Conservation (phyloP, 345 rosid species). For the Aegle marmelos region DNA sequence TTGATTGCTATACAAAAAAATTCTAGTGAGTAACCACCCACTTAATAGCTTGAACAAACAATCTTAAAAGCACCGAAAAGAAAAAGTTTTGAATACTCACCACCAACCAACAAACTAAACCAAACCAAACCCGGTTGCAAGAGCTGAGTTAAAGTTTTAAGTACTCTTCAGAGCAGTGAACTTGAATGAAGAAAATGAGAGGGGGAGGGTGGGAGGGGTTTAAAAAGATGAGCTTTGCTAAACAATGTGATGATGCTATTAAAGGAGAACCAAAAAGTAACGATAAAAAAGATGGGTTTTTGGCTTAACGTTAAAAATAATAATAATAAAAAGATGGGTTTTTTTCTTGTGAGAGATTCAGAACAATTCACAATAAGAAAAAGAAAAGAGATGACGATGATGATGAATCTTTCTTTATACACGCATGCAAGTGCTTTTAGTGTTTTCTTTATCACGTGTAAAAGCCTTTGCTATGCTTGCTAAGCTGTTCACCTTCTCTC, state of each 20-base stretch:
- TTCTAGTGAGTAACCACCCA: conserved; percentile 11
- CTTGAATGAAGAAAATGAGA: conserved; percentile 6
- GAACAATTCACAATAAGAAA: neutral
- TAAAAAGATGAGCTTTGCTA: conserved; percentile 25
- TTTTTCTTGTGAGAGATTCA: conserved; percentile 12
- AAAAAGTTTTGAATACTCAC: conserved; percentile 30
- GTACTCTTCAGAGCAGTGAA: neutral
- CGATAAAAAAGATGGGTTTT: conserved; percentile 23
- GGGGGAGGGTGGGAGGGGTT: neutral
- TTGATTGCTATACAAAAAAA: conserved; percentile 16
- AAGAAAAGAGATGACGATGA: conserved; percentile 36
- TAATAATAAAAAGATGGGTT: conserved; percentile 17
- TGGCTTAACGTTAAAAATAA: conserved; percentile 14
- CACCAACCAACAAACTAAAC: conserved; percentile 15
- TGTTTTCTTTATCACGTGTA: conserved; percentile 96
- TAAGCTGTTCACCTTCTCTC: too few species aligned
- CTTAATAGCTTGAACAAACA: conserved; percentile 15
- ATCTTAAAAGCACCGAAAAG: conserved; percentile 1
- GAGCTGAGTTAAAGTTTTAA: neutral
- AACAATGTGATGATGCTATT: conserved; percentile 17
- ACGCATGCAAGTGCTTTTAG: conserved; percentile 97
- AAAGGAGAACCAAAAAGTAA: conserved; percentile 16
- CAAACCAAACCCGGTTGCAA: neutral
- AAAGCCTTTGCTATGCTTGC: conserved; percentile 39
- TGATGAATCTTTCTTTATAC: conserved; percentile 60